A percentile compares a stretch with the other conserved stretches of the same genome.
These are phyloP conservation scores for Hypericum perforatum DNA, from an alignment of 345 rosid genomes.

Conservation along the genomic window DNA sequence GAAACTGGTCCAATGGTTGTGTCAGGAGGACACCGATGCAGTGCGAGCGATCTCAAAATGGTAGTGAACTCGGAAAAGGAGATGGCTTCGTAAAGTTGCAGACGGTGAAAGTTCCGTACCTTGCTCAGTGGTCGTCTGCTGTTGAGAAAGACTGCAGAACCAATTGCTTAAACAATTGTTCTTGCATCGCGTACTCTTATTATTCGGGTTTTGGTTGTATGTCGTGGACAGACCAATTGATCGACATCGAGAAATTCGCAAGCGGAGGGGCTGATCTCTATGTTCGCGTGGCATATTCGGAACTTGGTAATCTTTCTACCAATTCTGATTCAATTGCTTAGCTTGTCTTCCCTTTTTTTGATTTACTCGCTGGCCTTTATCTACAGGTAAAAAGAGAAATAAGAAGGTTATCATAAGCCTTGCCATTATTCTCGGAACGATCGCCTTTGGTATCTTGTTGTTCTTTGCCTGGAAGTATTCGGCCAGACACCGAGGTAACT, in stretches of 20 bases:
- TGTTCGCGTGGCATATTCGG: constrained; percentile 11
- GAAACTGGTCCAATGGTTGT: constrained; percentile 45
- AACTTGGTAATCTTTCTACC: constrained; percentile 9
- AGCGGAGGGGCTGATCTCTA: constrained; percentile 9
- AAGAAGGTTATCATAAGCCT: too few species aligned
- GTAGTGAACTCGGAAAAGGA: constrained; percentile 11
- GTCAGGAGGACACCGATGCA: constrained; percentile 22
- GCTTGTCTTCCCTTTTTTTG: neutral
- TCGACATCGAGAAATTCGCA: constrained; percentile 8
- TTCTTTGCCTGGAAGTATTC: too few species aligned
- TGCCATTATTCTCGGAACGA: too few species aligned
- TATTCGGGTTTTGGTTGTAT: constrained; percentile 17
- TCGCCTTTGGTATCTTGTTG: too few species aligned
- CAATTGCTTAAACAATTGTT: constrained; percentile 24
- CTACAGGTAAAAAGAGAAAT: too few species aligned
- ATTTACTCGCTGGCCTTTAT: neutral
- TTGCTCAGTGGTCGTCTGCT: constrained; percentile 13
- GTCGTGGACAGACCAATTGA: constrained; percentile 13
- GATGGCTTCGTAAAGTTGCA: constrained; percentile 16
- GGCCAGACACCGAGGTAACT: too few species aligned
- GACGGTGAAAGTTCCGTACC: constrained; percentile 16
- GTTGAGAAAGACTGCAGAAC: constrained; percentile 10
- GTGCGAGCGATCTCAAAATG: constrained; percentile 22
- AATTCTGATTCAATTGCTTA: too few species aligned
- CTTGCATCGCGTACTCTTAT: constrained; percentile 20